These are phyloP conservation scores for Leccinum disarticulatum DNA, from an alignment of 768 basidiomycete genomes.

Conservation along the genomic window DNA sequence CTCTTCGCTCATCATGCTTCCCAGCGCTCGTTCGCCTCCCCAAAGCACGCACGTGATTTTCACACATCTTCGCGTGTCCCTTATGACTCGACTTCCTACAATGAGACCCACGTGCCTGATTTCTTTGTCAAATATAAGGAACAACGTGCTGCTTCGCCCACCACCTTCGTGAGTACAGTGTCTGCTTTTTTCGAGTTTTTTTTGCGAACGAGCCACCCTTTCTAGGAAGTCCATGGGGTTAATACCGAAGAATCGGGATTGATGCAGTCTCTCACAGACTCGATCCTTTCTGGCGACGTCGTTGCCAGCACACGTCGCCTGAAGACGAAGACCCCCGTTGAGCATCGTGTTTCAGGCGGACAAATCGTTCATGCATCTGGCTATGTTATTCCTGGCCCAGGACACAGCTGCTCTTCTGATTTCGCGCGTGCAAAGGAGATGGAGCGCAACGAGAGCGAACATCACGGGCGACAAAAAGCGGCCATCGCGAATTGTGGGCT, in stretches of 20 bases:
- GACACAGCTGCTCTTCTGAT: constrained; percentile 25
- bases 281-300: constrained; percentile 24
- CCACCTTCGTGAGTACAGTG: constrained; percentile 6
- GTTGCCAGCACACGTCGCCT: constrained; percentile 31
- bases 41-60: constrained; percentile 20
- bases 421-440: constrained; percentile 26
- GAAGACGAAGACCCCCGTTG: constrained; percentile 28
- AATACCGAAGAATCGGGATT: constrained; percentile 17
- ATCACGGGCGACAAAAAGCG: constrained; percentile 28
- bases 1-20: background rate
- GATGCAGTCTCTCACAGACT: constrained; percentile 24
- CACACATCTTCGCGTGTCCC: constrained; percentile 21
- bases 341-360: constrained; percentile 20
- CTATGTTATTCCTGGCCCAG: constrained; percentile 31
- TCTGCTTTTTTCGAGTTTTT: too few species aligned
- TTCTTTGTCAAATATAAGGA: constrained; percentile 31
- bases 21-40: background rate
- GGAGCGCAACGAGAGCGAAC: constrained; percentile 22
- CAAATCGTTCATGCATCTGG: constrained; percentile 28
- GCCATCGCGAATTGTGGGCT: constrained; percentile 33
- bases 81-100: constrained; percentile 30
- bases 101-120: constrained; percentile 23
- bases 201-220: background rate
- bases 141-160: constrained; percentile 7
- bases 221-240: constrained; percentile 2